Conservation (phyloP, 163 green algal genomes). For the Scenedesmus sp. region DNA sequence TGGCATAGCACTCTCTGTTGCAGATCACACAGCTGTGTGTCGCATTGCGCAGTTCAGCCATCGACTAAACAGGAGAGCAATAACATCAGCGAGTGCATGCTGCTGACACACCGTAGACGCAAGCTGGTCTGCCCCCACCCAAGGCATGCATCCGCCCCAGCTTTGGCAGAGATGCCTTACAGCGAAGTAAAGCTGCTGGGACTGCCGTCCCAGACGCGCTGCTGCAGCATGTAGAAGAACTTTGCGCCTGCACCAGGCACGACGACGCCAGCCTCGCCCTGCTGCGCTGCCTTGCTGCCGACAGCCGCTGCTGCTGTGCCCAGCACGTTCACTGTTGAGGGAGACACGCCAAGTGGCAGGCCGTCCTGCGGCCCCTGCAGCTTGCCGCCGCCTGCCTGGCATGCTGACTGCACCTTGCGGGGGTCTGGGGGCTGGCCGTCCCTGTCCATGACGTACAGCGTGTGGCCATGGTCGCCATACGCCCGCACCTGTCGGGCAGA, state of each 20-base stretch:
- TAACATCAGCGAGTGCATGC: neutral
- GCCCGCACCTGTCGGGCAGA: conserved; percentile 23
- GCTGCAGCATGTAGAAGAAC: conserved; percentile 55
- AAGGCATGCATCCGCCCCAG: neutral
- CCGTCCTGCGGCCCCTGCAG: conserved; percentile 19
- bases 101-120: neutral
- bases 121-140: neutral
- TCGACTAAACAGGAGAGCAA: neutral
- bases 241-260: conserved; percentile 18
- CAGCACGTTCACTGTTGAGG: neutral
- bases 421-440: conserved; percentile 50
- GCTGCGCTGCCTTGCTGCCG: conserved; percentile 10
- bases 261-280: neutral
- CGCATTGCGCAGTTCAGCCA: neutral
- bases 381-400: conserved; percentile 33
- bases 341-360: conserved; percentile 21
- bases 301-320: neutral
- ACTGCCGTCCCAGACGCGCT: conserved; percentile 54
- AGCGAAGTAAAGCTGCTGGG: conserved; percentile 52
- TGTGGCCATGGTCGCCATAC: conserved; percentile 56
- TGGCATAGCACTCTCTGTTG: neutral
- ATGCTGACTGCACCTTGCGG: conserved; percentile 53
- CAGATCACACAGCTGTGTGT: neutral
- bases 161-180: neutral
- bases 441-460: conserved; percentile 57